Conservation (phyloP, 2,329 filamentous ascomycete species). For the Dendryphion nanum region DNA sequence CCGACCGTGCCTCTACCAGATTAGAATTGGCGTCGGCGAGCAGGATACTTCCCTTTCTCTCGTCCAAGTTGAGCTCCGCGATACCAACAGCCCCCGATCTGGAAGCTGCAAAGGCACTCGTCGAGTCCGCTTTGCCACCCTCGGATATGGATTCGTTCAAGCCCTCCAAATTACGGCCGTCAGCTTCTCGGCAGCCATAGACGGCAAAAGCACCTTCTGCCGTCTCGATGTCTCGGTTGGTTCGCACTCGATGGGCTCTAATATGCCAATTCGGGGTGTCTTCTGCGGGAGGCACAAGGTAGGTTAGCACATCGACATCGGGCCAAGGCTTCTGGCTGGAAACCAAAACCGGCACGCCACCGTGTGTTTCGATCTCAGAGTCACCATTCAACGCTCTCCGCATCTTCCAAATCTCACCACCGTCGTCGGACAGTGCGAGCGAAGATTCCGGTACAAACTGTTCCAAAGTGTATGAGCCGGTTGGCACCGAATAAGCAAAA, state of each 20-base stretch:
- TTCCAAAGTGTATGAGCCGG: slow-evolving; percentile 71
- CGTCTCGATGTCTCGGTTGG: slow-evolving; percentile 62
- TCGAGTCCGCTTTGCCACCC: slow-evolving; percentile 30
- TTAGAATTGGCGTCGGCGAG: slow-evolving; percentile 80
- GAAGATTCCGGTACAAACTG: slow-evolving; percentile 75
- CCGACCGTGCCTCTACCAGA: slow-evolving; percentile 68
- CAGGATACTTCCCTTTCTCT: slow-evolving; percentile 62
- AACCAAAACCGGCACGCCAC: slow-evolving; percentile 59
- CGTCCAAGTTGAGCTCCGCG: slow-evolving; percentile 40
- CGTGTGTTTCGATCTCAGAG: slow-evolving; percentile 59
- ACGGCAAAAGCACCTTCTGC: slow-evolving; percentile 76
- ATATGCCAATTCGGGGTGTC: slow-evolving; percentile 65
- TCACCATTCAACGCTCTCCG: slow-evolving; percentile 63
- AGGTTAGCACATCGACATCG: slow-evolving; percentile 66
- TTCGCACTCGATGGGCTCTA: slow-evolving; percentile 61
- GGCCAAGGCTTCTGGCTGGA: slow-evolving; percentile 70
- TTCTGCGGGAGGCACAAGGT: slow-evolving; percentile 61
- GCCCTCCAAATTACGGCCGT: slow-evolving; percentile 55
- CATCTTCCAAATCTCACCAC: slow-evolving; percentile 76
- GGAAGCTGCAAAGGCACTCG: slow-evolving; percentile 46
- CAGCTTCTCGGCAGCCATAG: slow-evolving; percentile 56
- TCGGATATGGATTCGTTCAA: slow-evolving; percentile 42
- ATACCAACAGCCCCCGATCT: slow-evolving; percentile 53
- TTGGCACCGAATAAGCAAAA: slow-evolving; percentile 75
- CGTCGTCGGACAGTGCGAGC: slow-evolving; percentile 73